Evolutionary conservation across 176 grass and related monocot species (phyloP).

Genomic region (Alloteropsis semialata): DNA sequence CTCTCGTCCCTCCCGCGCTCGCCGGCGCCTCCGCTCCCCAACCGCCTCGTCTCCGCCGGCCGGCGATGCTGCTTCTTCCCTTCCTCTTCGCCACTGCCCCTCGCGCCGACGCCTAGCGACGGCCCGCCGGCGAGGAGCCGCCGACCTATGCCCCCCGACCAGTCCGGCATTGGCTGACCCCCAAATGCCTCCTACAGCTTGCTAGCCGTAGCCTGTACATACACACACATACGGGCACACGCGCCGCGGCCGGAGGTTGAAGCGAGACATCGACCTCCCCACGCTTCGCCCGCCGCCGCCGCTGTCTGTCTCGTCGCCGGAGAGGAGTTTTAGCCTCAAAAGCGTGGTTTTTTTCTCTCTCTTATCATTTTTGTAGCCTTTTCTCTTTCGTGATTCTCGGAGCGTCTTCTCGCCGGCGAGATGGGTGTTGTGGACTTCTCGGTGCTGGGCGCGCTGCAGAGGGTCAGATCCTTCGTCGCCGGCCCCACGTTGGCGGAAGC

Average conservation of each 20-base stretch:
- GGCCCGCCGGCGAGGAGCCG: slow-evolving; percentile 13
- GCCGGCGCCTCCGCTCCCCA: neutral
- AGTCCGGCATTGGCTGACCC: slow-evolving; percentile 58
- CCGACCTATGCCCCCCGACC: slow-evolving; percentile 45
- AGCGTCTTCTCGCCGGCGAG: slow-evolving; percentile 15
- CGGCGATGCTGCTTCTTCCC: slow-evolving; percentile 21
- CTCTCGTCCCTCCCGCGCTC: neutral
- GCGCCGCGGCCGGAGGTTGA: neutral
- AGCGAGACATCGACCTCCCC: neutral
- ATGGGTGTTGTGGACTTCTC: slow-evolving; percentile 76
- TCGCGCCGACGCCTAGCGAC: slow-evolving; percentile 25
- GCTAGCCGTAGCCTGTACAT: slow-evolving; percentile 36
- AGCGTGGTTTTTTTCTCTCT: slow-evolving; percentile 5
- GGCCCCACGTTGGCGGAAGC: slow-evolving; percentile 3
- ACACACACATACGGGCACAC: neutral
- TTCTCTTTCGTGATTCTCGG: slow-evolving; percentile 5
- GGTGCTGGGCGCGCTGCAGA: slow-evolving; percentile 57
- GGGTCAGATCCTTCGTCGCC: slow-evolving; percentile 62
- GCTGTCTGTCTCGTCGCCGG: slow-evolving; percentile 19
- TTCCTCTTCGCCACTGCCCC: neutral
- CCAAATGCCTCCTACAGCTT: slow-evolving; percentile 35
- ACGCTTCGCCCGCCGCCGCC: slow-evolving; percentile 11
- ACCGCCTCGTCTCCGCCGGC: neutral
- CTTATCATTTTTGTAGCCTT: neutral
- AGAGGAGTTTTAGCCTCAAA: slow-evolving; percentile 63